phyloP scores from a whole-genome alignment of 805 yeast species.

The Candida hispaniensis region DNA sequence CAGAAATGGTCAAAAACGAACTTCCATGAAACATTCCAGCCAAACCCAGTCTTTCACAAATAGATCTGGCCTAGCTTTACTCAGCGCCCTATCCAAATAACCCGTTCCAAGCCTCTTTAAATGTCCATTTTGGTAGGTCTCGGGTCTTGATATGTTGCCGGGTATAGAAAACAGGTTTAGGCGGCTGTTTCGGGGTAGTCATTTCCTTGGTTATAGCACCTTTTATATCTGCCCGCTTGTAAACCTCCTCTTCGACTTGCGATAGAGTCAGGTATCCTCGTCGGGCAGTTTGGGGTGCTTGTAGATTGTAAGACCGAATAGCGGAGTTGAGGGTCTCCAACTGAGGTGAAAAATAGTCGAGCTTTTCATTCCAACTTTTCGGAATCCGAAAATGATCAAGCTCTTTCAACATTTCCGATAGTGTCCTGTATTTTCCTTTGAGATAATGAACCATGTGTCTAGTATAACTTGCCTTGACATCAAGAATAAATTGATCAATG shows the following conservation, averaged over 20 bases:
- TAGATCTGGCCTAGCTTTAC: too few relatives aligned
- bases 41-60: too few relatives aligned
- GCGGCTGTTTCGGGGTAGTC: slow-evolving; percentile 6
- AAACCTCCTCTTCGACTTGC: slow-evolving; percentile 36
- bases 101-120: slow-evolving; percentile 11
- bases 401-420: slow-evolving; percentile 3
- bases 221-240: slow-evolving; percentile 27
- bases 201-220: slow-evolving; percentile 4
- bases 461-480: background rate
- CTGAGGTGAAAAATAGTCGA: slow-evolving; percentile 30
- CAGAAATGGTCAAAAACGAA: too few relatives aligned
- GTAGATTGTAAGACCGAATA: slow-evolving; percentile 49
- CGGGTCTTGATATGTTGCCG: slow-evolving; percentile 1
- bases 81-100: slow-evolving; percentile 1
- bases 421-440: background rate
- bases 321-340: slow-evolving; percentile 37
- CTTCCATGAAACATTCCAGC: too few relatives aligned
- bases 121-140: slow-evolving; percentile 16
- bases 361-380: background rate
- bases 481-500: slow-evolving; percentile 33
- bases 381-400: background rate
- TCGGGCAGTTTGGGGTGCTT: slow-evolving; percentile 53
- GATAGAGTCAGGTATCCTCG: slow-evolving; percentile 40
- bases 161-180: slow-evolving; percentile 3
- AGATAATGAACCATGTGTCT: slow-evolving; percentile 11